Percentiles rank a stretch among this genome's conserved stretches.
Evolutionary conservation across 768 basidiomycete species (phyloP).

Genomic region (Hericium coralloides): DNA sequence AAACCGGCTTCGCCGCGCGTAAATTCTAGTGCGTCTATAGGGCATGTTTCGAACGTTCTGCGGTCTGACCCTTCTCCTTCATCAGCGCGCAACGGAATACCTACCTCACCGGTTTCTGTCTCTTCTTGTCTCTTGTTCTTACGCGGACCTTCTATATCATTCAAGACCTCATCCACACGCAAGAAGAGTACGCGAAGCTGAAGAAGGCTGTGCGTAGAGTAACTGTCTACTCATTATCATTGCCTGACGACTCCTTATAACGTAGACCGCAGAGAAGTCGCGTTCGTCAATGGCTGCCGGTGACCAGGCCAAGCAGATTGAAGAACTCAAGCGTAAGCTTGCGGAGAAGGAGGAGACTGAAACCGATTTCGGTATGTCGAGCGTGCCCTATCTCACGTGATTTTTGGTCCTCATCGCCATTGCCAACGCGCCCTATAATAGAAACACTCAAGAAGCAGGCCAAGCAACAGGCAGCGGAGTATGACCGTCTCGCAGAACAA

Average conservation of each 20-base stretch:
- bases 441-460: constrained; percentile 82
- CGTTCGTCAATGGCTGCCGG: constrained; percentile 19
- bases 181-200: constrained; percentile 80
- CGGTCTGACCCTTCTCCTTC: background rate
- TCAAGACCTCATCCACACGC: constrained; percentile 82
- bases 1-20: constrained; percentile 84
- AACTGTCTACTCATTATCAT: too few species aligned
- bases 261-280: constrained; percentile 27
- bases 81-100: constrained; percentile 78
- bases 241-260: background rate
- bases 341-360: constrained; percentile 46
- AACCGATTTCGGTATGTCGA: constrained; percentile 52
- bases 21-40: constrained; percentile 75
- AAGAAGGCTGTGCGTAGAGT: constrained; percentile 42
- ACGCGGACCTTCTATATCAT: constrained; percentile 89
- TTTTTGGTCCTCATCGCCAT: background rate
- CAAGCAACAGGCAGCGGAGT: constrained; percentile 66
- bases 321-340: constrained; percentile 61
- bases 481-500: constrained; percentile 72
- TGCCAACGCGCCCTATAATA: constrained; percentile 17
- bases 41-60: background rate
- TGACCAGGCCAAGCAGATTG: constrained; percentile 48
- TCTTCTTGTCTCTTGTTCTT: constrained; percentile 93
- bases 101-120: constrained; percentile 87
- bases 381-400: background rate